Evolutionary conservation across 371 early-diverging fungal genomes (phyloP).

Genomic region (Mortierella sp.): DNA sequence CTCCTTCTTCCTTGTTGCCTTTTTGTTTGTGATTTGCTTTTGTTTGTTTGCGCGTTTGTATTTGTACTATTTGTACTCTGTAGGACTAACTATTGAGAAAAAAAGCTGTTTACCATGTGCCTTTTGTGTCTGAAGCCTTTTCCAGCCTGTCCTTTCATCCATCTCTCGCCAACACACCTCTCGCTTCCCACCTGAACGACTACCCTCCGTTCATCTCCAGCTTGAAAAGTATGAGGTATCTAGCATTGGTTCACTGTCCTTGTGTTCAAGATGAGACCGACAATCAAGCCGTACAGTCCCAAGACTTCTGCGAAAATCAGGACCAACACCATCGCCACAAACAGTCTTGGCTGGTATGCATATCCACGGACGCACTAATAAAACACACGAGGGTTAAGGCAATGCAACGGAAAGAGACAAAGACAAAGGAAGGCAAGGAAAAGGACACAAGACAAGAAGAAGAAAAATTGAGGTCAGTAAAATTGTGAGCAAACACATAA

Average conservation of each 20-base stretch:
- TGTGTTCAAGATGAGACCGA: slow-evolving; percentile 96
- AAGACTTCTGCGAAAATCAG: slow-evolving; percentile 99
- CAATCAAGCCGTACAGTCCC: slow-evolving; percentile 94
- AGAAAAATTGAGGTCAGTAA: slow-evolving; percentile 4
- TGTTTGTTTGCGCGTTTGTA: background rate
- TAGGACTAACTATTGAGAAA: background rate
- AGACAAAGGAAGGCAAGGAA: background rate
- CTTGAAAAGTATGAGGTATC: background rate
- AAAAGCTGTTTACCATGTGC: background rate
- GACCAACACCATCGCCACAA: slow-evolving; percentile 95
- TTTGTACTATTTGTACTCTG: too few species aligned
- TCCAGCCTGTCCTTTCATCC: background rate
- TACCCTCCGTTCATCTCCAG: background rate
- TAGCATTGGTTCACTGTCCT: slow-evolving; percentile 64
- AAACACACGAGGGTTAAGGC: slow-evolving; percentile 66
- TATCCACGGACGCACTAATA: slow-evolving; percentile 92
- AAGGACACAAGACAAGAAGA: background rate
- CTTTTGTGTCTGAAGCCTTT: background rate
- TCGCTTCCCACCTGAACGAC: background rate
- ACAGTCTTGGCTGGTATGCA: slow-evolving; percentile 94
- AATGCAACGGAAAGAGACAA: background rate
- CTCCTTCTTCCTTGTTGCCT: too few species aligned
- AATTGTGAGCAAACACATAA: slow-evolving; percentile 13
- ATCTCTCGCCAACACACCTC: background rate
- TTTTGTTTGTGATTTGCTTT: background rate